Evolutionary conservation across 2,329 filamentous ascomycete species (phyloP).

Genomic region (Aplosporella prunicola): DNA sequence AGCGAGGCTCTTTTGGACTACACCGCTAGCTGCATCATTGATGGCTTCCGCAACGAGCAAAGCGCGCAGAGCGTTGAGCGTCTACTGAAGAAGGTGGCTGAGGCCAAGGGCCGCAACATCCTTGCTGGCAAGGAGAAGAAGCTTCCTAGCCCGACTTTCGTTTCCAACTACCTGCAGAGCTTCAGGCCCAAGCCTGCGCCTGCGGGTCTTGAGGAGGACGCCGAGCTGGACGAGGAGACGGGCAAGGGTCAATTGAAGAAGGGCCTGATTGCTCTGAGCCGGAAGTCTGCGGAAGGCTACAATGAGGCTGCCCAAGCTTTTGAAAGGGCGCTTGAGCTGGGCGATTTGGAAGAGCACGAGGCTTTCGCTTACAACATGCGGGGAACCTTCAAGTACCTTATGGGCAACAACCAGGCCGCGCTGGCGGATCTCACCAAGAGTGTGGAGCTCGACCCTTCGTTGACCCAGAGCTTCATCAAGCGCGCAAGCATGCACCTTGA

Average conservation of each 20-base stretch:
- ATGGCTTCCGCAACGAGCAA: slow-evolving; percentile 85
- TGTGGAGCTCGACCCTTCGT: slow-evolving; percentile 73
- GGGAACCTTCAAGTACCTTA: slow-evolving; percentile 88
- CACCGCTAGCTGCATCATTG: slow-evolving; percentile 97
- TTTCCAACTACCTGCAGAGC: slow-evolving; percentile 97
- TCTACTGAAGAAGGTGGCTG: slow-evolving; percentile 91
- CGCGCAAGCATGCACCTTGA: slow-evolving; percentile 96
- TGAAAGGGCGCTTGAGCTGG: slow-evolving; percentile 75
- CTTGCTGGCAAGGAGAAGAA: slow-evolving; percentile 71
- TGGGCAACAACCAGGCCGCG: slow-evolving; percentile 76
- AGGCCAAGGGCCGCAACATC: slow-evolving; percentile 86
- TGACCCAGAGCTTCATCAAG: slow-evolving; percentile 98
- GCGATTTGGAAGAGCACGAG: slow-evolving; percentile 71
- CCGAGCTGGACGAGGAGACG: slow-evolving; percentile 65
- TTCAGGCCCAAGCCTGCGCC: slow-evolving; percentile 80
- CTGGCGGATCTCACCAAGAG: slow-evolving; percentile 83
- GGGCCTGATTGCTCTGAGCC: slow-evolving; percentile 69
- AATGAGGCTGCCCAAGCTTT: slow-evolving; percentile 80
- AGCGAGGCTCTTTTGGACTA: slow-evolving; percentile 95
- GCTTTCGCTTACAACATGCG: slow-evolving; percentile 93
- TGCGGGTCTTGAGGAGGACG: slow-evolving; percentile 69
- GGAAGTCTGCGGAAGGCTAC: slow-evolving; percentile 85
- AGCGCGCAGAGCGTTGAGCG: slow-evolving; percentile 87
- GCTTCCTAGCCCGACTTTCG: slow-evolving; percentile 90
- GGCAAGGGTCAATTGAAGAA: slow-evolving; percentile 80